Percentiles rank a stretch among this genome's conserved stretches.
phyloP scores from a whole-genome alignment of 768 basidiomycete species.

The Chalciporus pseudorubinellus region DNA sequence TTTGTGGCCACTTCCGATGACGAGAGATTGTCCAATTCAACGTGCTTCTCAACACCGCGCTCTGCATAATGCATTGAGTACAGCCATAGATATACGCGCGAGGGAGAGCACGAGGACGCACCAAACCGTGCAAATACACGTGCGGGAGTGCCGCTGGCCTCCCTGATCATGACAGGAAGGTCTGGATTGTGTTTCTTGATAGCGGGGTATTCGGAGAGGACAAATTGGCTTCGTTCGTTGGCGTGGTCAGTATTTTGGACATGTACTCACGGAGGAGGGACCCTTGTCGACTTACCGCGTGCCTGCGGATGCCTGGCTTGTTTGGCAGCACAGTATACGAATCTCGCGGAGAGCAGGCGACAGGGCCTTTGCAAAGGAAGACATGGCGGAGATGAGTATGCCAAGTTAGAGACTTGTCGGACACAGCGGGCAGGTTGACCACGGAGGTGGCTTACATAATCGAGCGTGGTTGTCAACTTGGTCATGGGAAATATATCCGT shows the following conservation, averaged over 20 bases:
- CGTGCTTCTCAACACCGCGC: constrained; percentile 76
- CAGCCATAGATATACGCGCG: constrained; percentile 10
- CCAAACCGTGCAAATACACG: constrained; percentile 84
- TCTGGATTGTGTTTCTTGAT: constrained; percentile 85
- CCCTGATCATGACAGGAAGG: constrained; percentile 79
- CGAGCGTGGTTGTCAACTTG: constrained; percentile 9
- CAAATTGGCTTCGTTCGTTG: constrained; percentile 62
- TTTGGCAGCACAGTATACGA: constrained; percentile 77
- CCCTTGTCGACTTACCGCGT: constrained; percentile 54
- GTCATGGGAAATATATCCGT: constrained; percentile 16
- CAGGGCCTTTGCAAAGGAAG: constrained; percentile 66
- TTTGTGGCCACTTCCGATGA: constrained; percentile 69
- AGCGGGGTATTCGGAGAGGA: constrained; percentile 66
- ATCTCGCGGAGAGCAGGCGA: constrained; percentile 79
- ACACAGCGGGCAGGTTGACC: too few relatives aligned
- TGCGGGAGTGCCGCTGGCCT: constrained; percentile 76
- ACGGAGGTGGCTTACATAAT: constrained; percentile 31
- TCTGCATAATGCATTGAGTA: constrained; percentile 44
- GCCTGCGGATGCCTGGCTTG: constrained; percentile 71
- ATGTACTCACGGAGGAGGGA: neutral
- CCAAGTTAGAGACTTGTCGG: constrained; percentile 6
- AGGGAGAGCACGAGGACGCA: constrained; percentile 39
- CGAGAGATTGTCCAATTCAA: constrained; percentile 75
- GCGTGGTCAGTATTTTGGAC: neutral
- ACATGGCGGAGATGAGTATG: constrained; percentile 42